Evolutionary conservation across 257 asterid genomes (phyloP).

Genomic region (Penstemon eatonii): DNA sequence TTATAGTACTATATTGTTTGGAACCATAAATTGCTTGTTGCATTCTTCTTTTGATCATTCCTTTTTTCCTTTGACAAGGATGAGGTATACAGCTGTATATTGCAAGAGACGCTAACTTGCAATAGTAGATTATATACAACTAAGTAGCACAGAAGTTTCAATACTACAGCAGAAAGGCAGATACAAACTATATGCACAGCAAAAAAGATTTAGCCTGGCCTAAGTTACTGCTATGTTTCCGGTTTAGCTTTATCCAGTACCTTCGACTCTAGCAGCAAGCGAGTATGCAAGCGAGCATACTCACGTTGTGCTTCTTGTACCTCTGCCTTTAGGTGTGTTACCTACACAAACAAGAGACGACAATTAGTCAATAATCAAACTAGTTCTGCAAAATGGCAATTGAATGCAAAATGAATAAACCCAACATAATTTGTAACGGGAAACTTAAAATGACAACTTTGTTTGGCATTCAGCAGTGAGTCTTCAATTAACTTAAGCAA

Average conservation of each 20-base stretch:
- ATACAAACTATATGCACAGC: not conserved
- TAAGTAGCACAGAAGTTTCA: too few relatives aligned
- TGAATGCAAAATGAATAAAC: too few relatives aligned
- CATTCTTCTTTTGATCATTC: too few relatives aligned
- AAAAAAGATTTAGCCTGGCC: not conserved
- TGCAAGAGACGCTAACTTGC: too few relatives aligned
- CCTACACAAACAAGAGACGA: slow-evolving; percentile 34
- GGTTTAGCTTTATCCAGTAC: slow-evolving; percentile 43
- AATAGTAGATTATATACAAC: too few relatives aligned
- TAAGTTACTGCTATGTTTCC: slow-evolving; percentile 28
- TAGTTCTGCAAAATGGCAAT: not conserved
- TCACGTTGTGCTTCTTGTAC: slow-evolving; percentile 39
- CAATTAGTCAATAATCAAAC: not conserved
- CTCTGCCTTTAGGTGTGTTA: slow-evolving; percentile 38
- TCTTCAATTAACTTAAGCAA: not conserved
- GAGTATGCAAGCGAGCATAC: slow-evolving; percentile 49
- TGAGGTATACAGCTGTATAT: too few relatives aligned
- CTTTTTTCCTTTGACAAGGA: too few relatives aligned
- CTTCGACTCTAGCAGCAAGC: slow-evolving; percentile 44
- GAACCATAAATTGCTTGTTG: too few relatives aligned
- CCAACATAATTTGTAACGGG: not conserved
- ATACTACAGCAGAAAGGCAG: too few relatives aligned
- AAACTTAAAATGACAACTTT: not conserved
- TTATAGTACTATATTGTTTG: too few relatives aligned
- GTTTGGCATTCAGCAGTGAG: not conserved